phyloP scores from a whole-genome alignment of 257 asterid genomes.

The Linaria vulgaris region DNA sequence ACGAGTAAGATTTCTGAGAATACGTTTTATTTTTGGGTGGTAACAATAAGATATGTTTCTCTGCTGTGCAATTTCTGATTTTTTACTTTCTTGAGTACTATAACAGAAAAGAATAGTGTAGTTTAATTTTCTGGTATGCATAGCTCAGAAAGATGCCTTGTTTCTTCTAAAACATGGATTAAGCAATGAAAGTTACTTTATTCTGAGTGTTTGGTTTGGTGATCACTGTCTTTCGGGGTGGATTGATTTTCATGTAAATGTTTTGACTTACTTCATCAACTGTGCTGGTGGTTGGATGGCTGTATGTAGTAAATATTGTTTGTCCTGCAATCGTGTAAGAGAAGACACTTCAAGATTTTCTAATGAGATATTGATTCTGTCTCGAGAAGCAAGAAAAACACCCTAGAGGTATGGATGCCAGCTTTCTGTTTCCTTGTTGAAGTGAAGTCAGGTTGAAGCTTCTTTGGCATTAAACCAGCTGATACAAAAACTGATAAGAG shows the following conservation, averaged over 20 bases:
- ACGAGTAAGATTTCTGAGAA: constrained; percentile 55
- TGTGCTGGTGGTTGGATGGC: neutral
- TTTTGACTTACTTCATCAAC: neutral
- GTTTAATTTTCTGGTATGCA: neutral
- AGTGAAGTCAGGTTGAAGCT: neutral
- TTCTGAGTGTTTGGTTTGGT: neutral
- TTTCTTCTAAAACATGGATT: neutral
- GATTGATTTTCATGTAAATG: too few relatives aligned
- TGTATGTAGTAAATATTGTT: neutral
- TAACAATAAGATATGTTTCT: neutral
- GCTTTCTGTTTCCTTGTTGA: neutral
- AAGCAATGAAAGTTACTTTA: neutral
- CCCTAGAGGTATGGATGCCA: neutral
- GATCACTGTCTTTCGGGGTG: too few relatives aligned
- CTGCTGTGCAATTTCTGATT: neutral
- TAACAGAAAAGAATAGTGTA: neutral
- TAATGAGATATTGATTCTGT: constrained; percentile 6
- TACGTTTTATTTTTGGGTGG: neutral
- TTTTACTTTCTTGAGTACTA: neutral
- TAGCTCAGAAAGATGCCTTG: neutral
- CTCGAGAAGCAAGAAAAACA: neutral
- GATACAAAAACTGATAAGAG: too few relatives aligned
- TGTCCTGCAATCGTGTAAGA: neutral
- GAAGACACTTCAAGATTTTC: constrained; percentile 7
- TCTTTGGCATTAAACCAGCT: neutral